These are phyloP conservation scores for Ceratocystis harringtonii DNA, from an alignment of 2,329 filamentous ascomycete genomes.

Conservation along the genomic window DNA sequence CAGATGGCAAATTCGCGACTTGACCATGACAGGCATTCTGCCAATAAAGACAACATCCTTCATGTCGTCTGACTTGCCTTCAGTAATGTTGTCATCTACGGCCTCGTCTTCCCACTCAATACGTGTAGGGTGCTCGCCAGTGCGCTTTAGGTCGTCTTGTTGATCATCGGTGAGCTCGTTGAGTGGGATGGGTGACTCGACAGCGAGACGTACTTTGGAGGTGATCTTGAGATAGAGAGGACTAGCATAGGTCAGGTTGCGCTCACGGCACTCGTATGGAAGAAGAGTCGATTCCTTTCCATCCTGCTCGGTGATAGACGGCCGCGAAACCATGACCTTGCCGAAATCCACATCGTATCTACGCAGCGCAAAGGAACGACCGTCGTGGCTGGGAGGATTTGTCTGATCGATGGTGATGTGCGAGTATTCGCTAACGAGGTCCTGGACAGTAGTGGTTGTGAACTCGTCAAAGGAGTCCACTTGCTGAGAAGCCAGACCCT, in stretches of 20 bases:
- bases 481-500: slow-evolving; percentile 92
- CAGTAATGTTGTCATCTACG: slow-evolving; percentile 26
- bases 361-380: slow-evolving; percentile 68
- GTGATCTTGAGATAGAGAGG: slow-evolving; percentile 81
- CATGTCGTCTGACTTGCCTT: slow-evolving; percentile 36
- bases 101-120: slow-evolving; percentile 45
- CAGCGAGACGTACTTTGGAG: slow-evolving; percentile 69
- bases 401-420: slow-evolving; percentile 88
- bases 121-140: slow-evolving; percentile 42
- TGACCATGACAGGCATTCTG: slow-evolving; percentile 94
- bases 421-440: slow-evolving; percentile 83
- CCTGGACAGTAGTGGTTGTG: slow-evolving; percentile 82
- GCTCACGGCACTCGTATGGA: slow-evolving; percentile 87
- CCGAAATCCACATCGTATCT: slow-evolving; percentile 94
- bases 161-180: slow-evolving; percentile 55
- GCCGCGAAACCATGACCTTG: slow-evolving; percentile 73
- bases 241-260: slow-evolving; percentile 89
- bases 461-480: slow-evolving; percentile 98
- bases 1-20: slow-evolving; percentile 87
- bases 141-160: slow-evolving; percentile 38
- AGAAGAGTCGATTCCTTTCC: slow-evolving; percentile 72
- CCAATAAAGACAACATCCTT: slow-evolving; percentile 76
- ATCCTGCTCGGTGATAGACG: slow-evolving; percentile 85
- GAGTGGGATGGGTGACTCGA: slow-evolving; percentile 53
- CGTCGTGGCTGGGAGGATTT: slow-evolving; percentile 59